Conservation (phyloP, 139 green algal genomes). For the Chara braunii region DNA sequence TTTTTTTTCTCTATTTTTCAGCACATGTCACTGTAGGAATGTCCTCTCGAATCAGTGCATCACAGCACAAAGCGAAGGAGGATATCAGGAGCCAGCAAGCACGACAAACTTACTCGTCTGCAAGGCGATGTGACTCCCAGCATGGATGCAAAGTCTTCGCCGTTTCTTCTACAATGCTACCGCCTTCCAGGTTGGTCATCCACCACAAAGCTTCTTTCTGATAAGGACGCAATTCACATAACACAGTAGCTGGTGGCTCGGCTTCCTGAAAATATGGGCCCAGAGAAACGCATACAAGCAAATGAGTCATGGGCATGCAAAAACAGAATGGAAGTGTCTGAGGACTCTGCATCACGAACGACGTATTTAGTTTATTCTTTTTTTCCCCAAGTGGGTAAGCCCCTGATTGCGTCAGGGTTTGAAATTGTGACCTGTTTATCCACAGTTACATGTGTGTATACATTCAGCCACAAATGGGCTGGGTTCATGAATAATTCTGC, state of each 20-base stretch:
- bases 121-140: conserved; percentile 32
- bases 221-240: conserved; percentile 22
- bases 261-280: conserved; percentile 13
- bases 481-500: too few relatives aligned
- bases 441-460: too few relatives aligned
- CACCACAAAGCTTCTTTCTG: conserved; percentile 37
- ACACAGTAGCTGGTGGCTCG: conserved; percentile 17
- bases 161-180: background rate
- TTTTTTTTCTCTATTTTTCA: too few relatives aligned
- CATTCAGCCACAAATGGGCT: too few relatives aligned
- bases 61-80: too few relatives aligned
- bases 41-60: too few relatives aligned
- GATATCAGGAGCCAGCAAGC: too few relatives aligned
- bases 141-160: conserved; percentile 29
- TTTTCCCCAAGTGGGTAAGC: background rate
- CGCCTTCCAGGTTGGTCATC: conserved; percentile 16
- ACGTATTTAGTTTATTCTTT: background rate
- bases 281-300: background rate
- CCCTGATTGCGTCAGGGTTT: background rate
- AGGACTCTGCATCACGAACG: background rate
- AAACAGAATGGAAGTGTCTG: background rate
- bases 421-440: too few relatives aligned
- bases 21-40: too few relatives aligned
- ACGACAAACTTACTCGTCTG: conserved; percentile 28
- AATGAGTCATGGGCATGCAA: background rate